phyloP scores from a whole-genome alignment of 208 protist genomes.

The Polymyxa betae region DNA sequence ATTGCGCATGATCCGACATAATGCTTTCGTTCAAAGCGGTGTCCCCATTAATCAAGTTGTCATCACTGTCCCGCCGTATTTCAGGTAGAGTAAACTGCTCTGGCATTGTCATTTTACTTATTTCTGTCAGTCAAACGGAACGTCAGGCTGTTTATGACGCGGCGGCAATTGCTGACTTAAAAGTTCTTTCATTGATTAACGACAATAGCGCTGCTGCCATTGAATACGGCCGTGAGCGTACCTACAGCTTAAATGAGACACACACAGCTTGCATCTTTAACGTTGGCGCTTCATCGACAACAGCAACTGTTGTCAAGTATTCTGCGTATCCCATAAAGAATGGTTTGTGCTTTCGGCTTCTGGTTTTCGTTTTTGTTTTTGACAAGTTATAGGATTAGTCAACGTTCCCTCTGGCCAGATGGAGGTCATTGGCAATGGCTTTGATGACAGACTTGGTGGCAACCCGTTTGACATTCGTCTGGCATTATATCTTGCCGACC shows the following conservation, averaged over 20 bases:
- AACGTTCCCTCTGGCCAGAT: neutral
- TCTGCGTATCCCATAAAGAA: constrained; percentile 2
- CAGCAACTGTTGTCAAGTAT: neutral
- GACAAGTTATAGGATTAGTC: neutral
- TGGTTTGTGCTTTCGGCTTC: neutral
- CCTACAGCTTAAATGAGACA: neutral
- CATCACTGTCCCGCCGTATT: constrained; percentile 25
- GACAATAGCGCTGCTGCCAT: constrained; percentile 55
- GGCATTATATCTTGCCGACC: neutral
- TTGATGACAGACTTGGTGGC: neutral
- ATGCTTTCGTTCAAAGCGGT: neutral
- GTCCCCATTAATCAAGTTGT: neutral
- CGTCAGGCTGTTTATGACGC: constrained; percentile 69
- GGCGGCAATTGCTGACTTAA: constrained; percentile 65
- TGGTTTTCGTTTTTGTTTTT: neutral
- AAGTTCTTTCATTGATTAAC: constrained; percentile 65
- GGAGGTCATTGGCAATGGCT: neutral
- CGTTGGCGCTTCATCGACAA: neutral
- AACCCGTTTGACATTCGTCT: neutral
- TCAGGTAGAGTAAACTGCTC: neutral
- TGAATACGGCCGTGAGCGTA: neutral
- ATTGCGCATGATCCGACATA: neutral
- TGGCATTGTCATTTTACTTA: neutral
- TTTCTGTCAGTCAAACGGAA: constrained; percentile 63
- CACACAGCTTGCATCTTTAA: constrained; percentile 51